Evolutionary conservation across 306 rosid genomes (phyloP), one percentile per base, ranked within the genome.

Genomic region (Fragaria iinumae): DNA sequence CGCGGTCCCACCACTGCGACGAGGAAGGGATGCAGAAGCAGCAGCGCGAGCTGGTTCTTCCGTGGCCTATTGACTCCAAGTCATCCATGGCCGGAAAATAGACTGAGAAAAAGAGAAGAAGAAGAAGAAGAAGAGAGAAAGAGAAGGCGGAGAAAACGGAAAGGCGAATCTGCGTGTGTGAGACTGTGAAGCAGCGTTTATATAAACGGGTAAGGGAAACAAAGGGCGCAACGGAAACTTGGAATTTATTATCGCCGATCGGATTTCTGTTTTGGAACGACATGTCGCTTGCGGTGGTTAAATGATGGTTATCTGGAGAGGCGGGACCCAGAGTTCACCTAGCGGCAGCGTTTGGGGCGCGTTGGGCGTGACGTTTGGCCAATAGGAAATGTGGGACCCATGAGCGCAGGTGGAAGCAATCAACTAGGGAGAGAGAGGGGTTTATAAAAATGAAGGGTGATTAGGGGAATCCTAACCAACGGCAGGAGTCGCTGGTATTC

Each of bases 1-100:
- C 78, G 32, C 92, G 90, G 55, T 89, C 88, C 96, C 97, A 94
- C 97, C 97, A 93, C 3, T 80, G 76, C 68, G 79, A 38, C 76
- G 27, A 32, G 84, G 79, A 89, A 3, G 91, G 91, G 77, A 91
- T 59, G 71, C 96, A 92, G 80, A 83, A 88, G 85, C 83, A 79
- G 73, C 91, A 88, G 62, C 87, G 79, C 3, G 87, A 64, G 72
- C 67, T 81, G 78, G 88, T 38, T 47, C 79, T 69, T 48, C 69
- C 84, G n/a, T 62, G 67, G 23, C 76, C 75, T 41, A 50, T 45
- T 10, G 96, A 76, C 75, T 90, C 89, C 3, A 62, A 80, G 27
- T 87, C 83, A 11, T 76, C 81, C 3, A 67, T 76, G 17, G 81
- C 69, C 71, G 9, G 68, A 21, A 11, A 16, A 39, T 9, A 4